These are phyloP conservation scores for Venturia effusa DNA, from an alignment of 2,329 filamentous ascomycete genomes.

Conservation along the genomic window DNA sequence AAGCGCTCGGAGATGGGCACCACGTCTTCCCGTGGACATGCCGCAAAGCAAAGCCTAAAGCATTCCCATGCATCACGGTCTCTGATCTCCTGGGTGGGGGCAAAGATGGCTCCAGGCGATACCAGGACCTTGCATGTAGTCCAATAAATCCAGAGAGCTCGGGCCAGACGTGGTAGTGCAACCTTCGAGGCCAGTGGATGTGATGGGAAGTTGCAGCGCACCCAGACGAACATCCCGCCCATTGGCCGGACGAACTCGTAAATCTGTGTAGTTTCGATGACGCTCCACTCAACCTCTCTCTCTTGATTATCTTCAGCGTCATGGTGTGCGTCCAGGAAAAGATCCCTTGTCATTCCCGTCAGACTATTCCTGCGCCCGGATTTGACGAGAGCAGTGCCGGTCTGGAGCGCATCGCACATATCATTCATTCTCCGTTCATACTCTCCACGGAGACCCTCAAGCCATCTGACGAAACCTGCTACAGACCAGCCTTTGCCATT, in stretches of 20 bases:
- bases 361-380: slow-evolving; percentile 37
- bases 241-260: slow-evolving; percentile 71
- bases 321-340: slow-evolving; percentile 25
- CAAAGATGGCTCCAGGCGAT: slow-evolving; percentile 64
- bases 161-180: slow-evolving; percentile 46
- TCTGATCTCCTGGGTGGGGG: slow-evolving; percentile 50
- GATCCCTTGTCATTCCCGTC: slow-evolving; percentile 22
- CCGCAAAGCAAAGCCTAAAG: slow-evolving; percentile 74
- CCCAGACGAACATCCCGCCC: slow-evolving; percentile 89
- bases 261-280: slow-evolving; percentile 63
- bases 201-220: slow-evolving; percentile 57
- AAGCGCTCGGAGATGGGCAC: slow-evolving; percentile 52
- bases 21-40: slow-evolving; percentile 63
- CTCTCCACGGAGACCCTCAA: slow-evolving; percentile 68
- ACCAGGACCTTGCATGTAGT: slow-evolving; percentile 59
- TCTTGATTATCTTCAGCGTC: slow-evolving; percentile 20
- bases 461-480: slow-evolving; percentile 84
- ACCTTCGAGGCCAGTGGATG: slow-evolving; percentile 55
- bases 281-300: slow-evolving; percentile 54
- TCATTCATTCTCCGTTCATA: slow-evolving; percentile 77
- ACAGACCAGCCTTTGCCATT: slow-evolving; percentile 61
- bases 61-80: slow-evolving; percentile 56
- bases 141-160: slow-evolving; percentile 60
- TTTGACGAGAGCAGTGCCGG: slow-evolving; percentile 54
- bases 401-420: slow-evolving; percentile 67